Evolutionary conservation across 768 basidiomycete genomes (phyloP).

Genomic region (Mycena crocata): DNA sequence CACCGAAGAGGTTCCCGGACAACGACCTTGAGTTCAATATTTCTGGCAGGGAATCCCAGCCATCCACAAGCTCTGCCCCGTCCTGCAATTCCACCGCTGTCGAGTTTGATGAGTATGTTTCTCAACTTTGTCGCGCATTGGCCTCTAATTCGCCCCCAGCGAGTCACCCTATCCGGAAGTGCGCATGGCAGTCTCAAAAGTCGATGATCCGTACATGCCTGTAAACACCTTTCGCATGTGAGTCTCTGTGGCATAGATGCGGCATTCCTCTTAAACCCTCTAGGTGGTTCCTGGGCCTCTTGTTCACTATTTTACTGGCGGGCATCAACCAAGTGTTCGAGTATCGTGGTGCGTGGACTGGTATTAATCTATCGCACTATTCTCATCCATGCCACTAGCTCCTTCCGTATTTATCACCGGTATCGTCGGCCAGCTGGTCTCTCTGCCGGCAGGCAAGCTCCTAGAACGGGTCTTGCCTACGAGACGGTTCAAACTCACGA

Average conservation of each 20-base stretch:
- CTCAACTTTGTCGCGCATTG: background rate
- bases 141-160: constrained; percentile 48
- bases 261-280: background rate
- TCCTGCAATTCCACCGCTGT: constrained; percentile 50
- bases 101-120: constrained; percentile 77
- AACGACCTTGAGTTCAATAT: constrained; percentile 13
- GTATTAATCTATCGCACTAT: background rate
- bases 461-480: constrained; percentile 76
- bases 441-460: constrained; percentile 79
- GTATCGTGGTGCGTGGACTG: constrained; percentile 51
- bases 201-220: constrained; percentile 82
- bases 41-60: constrained; percentile 40
- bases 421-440: constrained; percentile 78
- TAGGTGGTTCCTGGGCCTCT: constrained; percentile 79
- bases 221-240: constrained; percentile 85
- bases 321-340: constrained; percentile 74
- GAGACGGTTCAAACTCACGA: constrained; percentile 69
- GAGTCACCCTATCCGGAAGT: constrained; percentile 94
- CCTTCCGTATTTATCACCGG: constrained; percentile 74
- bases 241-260: constrained; percentile 31
- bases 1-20: background rate
- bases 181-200: constrained; percentile 82
- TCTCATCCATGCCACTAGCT: constrained; percentile 52
- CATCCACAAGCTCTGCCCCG: background rate
- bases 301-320: constrained; percentile 66